These are phyloP conservation scores for Ganoderma resinaceum DNA, from an alignment of 1,284 basidiomycete genomes.

Conservation along the genomic window DNA sequence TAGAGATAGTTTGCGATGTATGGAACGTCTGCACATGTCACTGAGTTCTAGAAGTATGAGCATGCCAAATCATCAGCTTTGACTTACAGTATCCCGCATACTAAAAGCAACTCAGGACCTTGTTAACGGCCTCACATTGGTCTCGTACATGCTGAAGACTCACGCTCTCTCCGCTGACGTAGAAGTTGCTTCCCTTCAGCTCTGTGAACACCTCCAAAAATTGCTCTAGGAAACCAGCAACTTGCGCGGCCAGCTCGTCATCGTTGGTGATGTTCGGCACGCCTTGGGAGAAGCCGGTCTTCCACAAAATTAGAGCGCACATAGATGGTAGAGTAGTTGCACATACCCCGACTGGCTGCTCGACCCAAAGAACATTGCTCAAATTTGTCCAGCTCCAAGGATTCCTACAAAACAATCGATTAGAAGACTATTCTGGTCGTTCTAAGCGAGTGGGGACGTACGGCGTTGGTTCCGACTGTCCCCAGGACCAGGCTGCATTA, in stretches of 20 bases:
- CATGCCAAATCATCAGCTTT: neutral
- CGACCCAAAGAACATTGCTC: constrained; percentile 54
- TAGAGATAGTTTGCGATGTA: constrained; percentile 51
- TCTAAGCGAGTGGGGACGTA: constrained; percentile 28
- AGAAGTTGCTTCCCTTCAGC: constrained; percentile 48
- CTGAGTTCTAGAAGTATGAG: neutral
- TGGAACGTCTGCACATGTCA: constrained; percentile 40
- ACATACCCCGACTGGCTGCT: constrained; percentile 57
- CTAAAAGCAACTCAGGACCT: constrained; percentile 23
- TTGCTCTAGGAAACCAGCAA: constrained; percentile 47
- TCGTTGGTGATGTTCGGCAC: constrained; percentile 44
- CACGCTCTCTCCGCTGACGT: constrained; percentile 45
- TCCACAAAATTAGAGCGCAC: neutral
- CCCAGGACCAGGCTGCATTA: constrained; percentile 60
- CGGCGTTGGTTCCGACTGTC: constrained; percentile 57
- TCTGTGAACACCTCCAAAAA: constrained; percentile 48
- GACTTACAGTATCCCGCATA: constrained; percentile 47
- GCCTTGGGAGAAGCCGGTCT: constrained; percentile 48
- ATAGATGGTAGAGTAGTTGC: neutral
- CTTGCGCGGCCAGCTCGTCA: constrained; percentile 46
- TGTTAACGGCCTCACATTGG: neutral
- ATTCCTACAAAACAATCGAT: constrained; percentile 32
- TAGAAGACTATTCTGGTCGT: neutral
- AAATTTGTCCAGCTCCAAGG: constrained; percentile 52
- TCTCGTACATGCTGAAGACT: neutral